Conservation (phyloP, 805 yeast genomes). For the Lipomyces sp. region DNA sequence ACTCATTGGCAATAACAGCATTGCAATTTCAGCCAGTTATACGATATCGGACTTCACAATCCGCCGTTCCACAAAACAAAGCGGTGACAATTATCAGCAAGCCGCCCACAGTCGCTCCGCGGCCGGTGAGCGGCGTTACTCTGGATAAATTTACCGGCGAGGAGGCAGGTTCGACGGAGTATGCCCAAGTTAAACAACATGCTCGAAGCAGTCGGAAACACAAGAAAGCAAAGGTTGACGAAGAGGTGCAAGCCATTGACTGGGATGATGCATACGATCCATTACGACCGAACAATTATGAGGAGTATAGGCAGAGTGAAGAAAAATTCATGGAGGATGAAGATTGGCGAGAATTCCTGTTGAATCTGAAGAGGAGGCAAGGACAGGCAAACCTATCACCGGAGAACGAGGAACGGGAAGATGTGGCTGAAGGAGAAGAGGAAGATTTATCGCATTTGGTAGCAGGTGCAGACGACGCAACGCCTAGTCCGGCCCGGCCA, state of each 20-base stretch:
- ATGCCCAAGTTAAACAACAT: neutral
- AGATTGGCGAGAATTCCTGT: slow-evolving; percentile 36
- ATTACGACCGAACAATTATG: slow-evolving; percentile 33
- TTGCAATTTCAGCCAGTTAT: slow-evolving; percentile 29
- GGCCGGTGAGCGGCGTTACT: slow-evolving; percentile 9
- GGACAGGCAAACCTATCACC: neutral
- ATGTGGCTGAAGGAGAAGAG: slow-evolving; percentile 1
- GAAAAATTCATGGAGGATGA: slow-evolving; percentile 36
- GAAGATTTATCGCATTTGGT: neutral
- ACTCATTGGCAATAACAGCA: slow-evolving; percentile 11
- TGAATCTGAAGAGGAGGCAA: slow-evolving; percentile 19
- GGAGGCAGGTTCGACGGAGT: neutral
- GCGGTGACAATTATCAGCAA: slow-evolving; percentile 21
- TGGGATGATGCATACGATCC: slow-evolving; percentile 39
- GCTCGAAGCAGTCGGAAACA: slow-evolving; percentile 10
- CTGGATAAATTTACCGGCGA: slow-evolving; percentile 1
- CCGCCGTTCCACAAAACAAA: slow-evolving; percentile 2
- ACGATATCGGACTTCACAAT: slow-evolving; percentile 4
- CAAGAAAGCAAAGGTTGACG: slow-evolving; percentile 14
- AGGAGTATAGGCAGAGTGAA: slow-evolving; percentile 35
- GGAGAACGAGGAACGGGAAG: slow-evolving; percentile 3
- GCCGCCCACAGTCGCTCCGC: slow-evolving; percentile 18
- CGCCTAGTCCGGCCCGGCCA: neutral
- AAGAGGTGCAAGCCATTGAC: slow-evolving; percentile 16
- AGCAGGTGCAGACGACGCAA: neutral